A percentile compares a stretch with the other conserved stretches of the same genome.
phyloP scores from a whole-genome alignment of 768 basidiomycete species.

The Sutorius australiensis region DNA sequence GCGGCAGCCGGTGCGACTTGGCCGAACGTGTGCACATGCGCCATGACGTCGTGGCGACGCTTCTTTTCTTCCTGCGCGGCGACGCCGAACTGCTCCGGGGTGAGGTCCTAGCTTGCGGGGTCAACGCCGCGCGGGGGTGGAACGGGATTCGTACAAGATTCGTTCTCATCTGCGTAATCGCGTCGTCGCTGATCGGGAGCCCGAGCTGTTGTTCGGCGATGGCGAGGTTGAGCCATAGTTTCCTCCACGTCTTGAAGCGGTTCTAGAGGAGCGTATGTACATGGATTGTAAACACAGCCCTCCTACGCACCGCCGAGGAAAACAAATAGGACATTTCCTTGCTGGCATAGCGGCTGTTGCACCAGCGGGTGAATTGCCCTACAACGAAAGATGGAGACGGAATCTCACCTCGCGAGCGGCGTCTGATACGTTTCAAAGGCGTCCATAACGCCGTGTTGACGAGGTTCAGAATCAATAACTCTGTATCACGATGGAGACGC shows the following conservation, averaged over 20 bases:
- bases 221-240: constrained; percentile 94
- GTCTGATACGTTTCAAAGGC: constrained; percentile 73
- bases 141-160: constrained; percentile 58
- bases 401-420: constrained; percentile 68
- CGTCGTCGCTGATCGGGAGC: constrained; percentile 81
- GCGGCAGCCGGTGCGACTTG: constrained; percentile 90
- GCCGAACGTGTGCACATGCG: constrained; percentile 97
- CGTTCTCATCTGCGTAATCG: constrained; percentile 91
- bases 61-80: constrained; percentile 97
- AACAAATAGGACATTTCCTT: constrained; percentile 98
- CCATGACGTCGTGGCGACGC: constrained; percentile 98
- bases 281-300: neutral
- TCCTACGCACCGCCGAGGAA: constrained; percentile 73
- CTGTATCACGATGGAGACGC: too few species aligned
- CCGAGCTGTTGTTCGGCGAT: constrained; percentile 96
- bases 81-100: constrained; percentile 84
- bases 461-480: neutral
- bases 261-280: constrained; percentile 48
- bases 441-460: constrained; percentile 43
- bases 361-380: neutral
- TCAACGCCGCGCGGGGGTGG: neutral
- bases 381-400: neutral
- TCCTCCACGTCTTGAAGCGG: constrained; percentile 92
- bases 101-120: constrained; percentile 56
- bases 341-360: constrained; percentile 90